Evolutionary conservation across 2,329 filamentous ascomycete genomes (phyloP).

Genomic region (Helotiales sp.): DNA sequence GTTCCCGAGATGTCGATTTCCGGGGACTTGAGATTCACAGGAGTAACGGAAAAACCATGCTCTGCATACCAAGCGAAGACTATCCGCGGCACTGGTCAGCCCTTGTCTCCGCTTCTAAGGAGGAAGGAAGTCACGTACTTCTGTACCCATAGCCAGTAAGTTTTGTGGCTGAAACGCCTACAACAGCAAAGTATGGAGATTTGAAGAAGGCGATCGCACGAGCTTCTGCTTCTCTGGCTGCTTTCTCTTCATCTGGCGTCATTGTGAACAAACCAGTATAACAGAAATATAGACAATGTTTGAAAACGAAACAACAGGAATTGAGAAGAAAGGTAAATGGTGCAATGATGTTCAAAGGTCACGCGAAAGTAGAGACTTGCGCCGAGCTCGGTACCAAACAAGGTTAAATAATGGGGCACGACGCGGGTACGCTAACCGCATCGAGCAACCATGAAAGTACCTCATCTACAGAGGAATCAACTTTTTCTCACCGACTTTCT

Average conservation of each 20-base stretch:
- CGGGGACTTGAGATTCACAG: slow-evolving; percentile 74
- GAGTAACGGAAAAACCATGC: slow-evolving; percentile 74
- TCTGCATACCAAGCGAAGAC: slow-evolving; percentile 88
- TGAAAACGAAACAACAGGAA: no score
- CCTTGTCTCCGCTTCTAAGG: background rate
- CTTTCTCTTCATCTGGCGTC: background rate
- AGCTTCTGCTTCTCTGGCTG: slow-evolving; percentile 54
- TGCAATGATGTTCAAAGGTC: no score
- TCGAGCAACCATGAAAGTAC: no score
- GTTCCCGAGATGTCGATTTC: slow-evolving; percentile 60
- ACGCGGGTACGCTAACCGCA: no score
- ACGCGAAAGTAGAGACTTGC: no score
- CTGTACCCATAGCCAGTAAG: slow-evolving; percentile 85
- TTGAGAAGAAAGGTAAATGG: no score
- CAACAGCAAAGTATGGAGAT: slow-evolving; percentile 79
- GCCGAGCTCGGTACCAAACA: no score
- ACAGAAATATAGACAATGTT: background rate
- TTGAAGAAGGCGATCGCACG: slow-evolving; percentile 79
- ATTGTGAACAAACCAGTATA: background rate
- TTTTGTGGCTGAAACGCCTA: slow-evolving; percentile 86
- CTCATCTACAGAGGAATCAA: no score
- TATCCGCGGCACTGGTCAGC: slow-evolving; percentile 37
- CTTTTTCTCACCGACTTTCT: no score
- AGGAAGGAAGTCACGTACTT: slow-evolving; percentile 49
- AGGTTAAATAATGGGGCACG: no score